Evolutionary conservation across 139 green algal genomes (phyloP).

Genomic region (Chlamydomonas eustigma): DNA sequence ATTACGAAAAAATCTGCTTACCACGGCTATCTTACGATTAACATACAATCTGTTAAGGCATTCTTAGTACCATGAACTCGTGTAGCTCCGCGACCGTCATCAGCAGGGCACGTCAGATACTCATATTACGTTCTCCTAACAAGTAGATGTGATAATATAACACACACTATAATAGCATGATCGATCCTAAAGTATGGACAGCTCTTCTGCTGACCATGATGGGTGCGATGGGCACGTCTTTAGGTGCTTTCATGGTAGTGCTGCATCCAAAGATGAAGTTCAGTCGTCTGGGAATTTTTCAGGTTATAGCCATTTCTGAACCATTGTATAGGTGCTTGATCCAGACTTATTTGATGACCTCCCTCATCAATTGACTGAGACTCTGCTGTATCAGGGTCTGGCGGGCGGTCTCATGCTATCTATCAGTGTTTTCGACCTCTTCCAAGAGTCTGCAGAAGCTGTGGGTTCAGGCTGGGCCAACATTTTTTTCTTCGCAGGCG

Average conservation of each 20-base stretch:
- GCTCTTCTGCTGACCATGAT: slow-evolving; percentile 16
- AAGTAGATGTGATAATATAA: no score
- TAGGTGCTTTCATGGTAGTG: slow-evolving; percentile 63
- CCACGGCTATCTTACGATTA: no score
- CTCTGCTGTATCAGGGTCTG: slow-evolving; percentile 43
- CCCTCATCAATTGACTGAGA: neutral
- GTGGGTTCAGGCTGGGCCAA: slow-evolving; percentile 57
- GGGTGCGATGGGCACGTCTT: slow-evolving; percentile 47
- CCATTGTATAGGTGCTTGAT: no score
- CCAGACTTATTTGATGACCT: no score
- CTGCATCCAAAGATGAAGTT: slow-evolving; percentile 61
- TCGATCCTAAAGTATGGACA: slow-evolving; percentile 10
- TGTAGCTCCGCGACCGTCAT: no score
- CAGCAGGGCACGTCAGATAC: no score
- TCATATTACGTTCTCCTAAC: no score
- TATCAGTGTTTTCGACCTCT: slow-evolving; percentile 69
- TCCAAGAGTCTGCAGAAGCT: slow-evolving; percentile 53
- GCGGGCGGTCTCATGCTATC: slow-evolving; percentile 72
- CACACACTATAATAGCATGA: no score
- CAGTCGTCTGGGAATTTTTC: slow-evolving; percentile 50
- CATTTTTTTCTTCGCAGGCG: slow-evolving; percentile 64
- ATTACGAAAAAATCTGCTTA: no score
- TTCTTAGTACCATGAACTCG: no score
- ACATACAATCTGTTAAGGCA: no score
- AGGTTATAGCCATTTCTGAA: no score